Percentiles rank a stretch among this genome's conserved stretches.
Evolutionary conservation across 257 asterid genomes (phyloP).

Genomic region (Verbascum thapsus): DNA sequence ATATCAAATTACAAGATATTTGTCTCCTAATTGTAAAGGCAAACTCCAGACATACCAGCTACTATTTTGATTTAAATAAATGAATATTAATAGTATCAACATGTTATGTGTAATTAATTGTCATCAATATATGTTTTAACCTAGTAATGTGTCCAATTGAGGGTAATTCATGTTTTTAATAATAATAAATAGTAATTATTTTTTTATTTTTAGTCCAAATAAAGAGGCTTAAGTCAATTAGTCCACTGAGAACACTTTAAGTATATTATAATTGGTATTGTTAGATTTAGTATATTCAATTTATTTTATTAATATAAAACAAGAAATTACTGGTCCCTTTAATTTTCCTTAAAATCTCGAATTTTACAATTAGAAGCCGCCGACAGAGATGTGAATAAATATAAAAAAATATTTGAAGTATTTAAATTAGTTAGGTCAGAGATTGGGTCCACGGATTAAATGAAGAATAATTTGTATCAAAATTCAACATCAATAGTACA

Average conservation of each 20-base stretch:
- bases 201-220: too few species aligned
- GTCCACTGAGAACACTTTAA: too few species aligned
- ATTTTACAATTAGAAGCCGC: constrained; percentile 33
- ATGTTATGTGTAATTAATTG: neutral
- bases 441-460: constrained; percentile 54
- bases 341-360: neutral
- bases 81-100: constrained; percentile 26
- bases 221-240: too few species aligned
- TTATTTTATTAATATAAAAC: too few species aligned
- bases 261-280: too few species aligned
- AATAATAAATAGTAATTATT: too few species aligned
- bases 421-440: constrained; percentile 46
- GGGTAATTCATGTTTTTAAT: too few species aligned
- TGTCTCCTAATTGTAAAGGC: constrained; percentile 65
- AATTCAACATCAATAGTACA: constrained; percentile 45
- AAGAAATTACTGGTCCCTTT: neutral
- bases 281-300: too few species aligned
- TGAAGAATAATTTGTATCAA: constrained; percentile 48
- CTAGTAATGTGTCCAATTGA: too few species aligned
- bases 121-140: neutral
- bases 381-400: constrained; percentile 57
- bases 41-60: constrained; percentile 73
- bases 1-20: constrained; percentile 67
- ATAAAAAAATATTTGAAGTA: constrained; percentile 14
- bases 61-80: constrained; percentile 41